Percentiles rank a stretch among this genome's conserved stretches.
These are phyloP conservation scores for Avena atlantica DNA, from an alignment of 176 grass and related monocot genomes.

Conservation along the genomic window DNA sequence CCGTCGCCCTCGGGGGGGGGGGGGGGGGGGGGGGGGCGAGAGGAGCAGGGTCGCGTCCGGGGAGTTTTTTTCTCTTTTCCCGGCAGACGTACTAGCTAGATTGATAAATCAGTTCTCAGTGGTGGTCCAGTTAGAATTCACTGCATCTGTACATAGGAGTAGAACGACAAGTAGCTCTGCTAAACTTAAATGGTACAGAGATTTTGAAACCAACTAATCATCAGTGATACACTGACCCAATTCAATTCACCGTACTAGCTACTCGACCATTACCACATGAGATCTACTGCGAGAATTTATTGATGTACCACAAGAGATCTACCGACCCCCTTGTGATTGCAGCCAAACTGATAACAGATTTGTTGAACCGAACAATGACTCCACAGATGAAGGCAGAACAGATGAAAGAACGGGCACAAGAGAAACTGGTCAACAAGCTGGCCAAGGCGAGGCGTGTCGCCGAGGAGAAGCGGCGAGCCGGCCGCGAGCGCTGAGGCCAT, in stretches of 20 bases:
- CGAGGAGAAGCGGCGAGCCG: slow-evolving; percentile 76
- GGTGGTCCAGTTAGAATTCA: not conserved
- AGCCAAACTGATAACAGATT: not conserved
- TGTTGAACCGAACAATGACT: not conserved
- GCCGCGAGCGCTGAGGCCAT: slow-evolving; percentile 65
- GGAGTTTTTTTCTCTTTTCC: too few species aligned
- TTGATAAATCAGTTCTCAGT: not conserved
- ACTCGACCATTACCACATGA: not conserved
- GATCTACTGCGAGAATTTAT: not conserved
- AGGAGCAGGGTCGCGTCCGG: too few species aligned
- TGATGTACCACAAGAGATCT: not conserved
- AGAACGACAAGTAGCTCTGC: not conserved
- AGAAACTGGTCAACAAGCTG: slow-evolving; percentile 69
- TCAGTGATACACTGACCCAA: not conserved
- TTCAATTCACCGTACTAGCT: not conserved
- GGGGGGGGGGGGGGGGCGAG: too few species aligned
- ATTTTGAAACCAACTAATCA: not conserved
- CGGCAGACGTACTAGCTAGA: too few species aligned
- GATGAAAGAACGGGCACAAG: slow-evolving; percentile 73
- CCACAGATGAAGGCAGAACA: slow-evolving; percentile 73
- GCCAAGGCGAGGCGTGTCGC: slow-evolving; percentile 54
- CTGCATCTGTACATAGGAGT: not conserved
- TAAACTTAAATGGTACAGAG: not conserved
- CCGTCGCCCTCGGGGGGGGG: too few species aligned
- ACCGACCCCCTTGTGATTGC: too few species aligned